phyloP scores from a whole-genome alignment of 140 eudicot genomes.

The Stevia rebaudiana region DNA sequence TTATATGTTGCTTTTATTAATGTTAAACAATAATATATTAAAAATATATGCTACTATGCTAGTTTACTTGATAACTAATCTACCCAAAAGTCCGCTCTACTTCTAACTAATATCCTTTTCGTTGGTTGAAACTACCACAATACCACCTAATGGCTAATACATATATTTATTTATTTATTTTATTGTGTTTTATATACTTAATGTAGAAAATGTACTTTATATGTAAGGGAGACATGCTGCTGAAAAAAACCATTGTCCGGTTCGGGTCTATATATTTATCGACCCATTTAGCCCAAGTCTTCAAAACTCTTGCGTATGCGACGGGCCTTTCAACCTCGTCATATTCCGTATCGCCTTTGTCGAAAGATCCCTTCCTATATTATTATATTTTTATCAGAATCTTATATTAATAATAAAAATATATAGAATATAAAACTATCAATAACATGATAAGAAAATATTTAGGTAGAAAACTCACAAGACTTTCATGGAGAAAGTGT shows the following conservation, averaged over 20 bases:
- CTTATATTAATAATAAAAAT: not conserved
- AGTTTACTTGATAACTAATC: slow-evolving; percentile 20
- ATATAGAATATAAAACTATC: not conserved
- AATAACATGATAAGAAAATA: not conserved
- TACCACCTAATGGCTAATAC: slow-evolving; percentile 23
- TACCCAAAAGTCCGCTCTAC: slow-evolving; percentile 23
- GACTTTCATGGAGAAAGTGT: slow-evolving; percentile 67
- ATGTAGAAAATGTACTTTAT: slow-evolving; percentile 53
- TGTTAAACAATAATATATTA: too few species aligned
- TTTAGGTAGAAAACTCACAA: slow-evolving; percentile 38
- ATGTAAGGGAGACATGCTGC: slow-evolving; percentile 98
- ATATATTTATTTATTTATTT: not conserved
- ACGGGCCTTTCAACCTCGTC: slow-evolving; percentile 79
- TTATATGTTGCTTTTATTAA: too few species aligned
- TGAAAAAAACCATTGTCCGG: slow-evolving; percentile 67
- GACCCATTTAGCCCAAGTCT: slow-evolving; percentile 92
- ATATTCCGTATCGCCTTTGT: slow-evolving; percentile 77
- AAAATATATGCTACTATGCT: not conserved
- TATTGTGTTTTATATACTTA: not conserved
- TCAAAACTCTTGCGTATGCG: slow-evolving; percentile 69
- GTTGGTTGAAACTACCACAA: slow-evolving; percentile 26
- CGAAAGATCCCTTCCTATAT: slow-evolving; percentile 76
- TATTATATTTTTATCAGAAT: not conserved
- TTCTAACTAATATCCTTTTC: slow-evolving; percentile 21
- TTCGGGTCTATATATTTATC: slow-evolving; percentile 61